Conservation (phyloP, 1,284 basidiomycete genomes). For the Ganoderma resinaceum region DNA sequence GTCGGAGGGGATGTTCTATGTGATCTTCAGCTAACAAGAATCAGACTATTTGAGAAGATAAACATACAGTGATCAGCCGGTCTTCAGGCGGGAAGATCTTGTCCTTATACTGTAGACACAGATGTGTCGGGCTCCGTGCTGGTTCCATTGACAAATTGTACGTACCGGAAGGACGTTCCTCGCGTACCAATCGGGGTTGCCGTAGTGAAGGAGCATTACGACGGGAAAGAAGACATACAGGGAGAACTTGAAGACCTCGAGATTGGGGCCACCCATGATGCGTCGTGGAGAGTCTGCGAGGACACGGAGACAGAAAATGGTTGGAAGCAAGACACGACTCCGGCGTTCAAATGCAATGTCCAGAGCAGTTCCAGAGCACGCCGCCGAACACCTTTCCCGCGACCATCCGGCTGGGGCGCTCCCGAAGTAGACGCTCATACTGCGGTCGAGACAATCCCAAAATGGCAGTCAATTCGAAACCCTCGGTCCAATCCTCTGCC, state of each 20-base stretch:
- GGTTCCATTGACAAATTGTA: conserved; percentile 10
- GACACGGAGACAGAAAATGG: background rate
- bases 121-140: background rate
- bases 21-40: background rate
- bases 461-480: background rate
- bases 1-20: conserved; percentile 68
- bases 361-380: background rate
- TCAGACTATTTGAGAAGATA: conserved; percentile 9
- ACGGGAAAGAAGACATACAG: conserved; percentile 92
- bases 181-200: conserved; percentile 90
- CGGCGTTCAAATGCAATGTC: background rate
- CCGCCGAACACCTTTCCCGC: too few species aligned
- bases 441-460: background rate
- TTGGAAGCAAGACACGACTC: background rate
- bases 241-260: conserved; percentile 90
- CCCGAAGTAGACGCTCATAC: background rate
- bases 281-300: background rate
- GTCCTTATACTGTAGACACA: conserved; percentile 66
- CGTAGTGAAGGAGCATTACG: conserved; percentile 85
- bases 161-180: conserved; percentile 82
- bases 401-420: background rate
- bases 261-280: conserved; percentile 79
- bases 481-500: background rate
- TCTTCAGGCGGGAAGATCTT: conserved; percentile 72
- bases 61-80: conserved; percentile 57